Percentiles rank a stretch among this genome's conserved stretches.
Evolutionary conservation across 1,284 basidiomycete genomes (phyloP).

Genomic region (Mrakiaceae sp.): DNA sequence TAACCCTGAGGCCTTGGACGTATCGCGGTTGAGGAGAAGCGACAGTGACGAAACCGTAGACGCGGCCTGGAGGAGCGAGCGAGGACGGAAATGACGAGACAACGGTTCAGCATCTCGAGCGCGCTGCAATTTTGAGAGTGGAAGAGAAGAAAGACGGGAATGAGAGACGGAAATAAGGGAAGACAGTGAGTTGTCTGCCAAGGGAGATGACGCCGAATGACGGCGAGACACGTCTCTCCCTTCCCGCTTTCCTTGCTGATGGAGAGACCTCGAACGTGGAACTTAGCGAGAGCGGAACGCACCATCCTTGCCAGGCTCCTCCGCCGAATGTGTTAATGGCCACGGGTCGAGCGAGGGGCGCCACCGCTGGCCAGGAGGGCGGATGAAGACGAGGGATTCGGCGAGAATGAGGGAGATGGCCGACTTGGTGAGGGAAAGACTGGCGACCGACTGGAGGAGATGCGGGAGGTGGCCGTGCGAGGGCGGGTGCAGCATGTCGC

Average conservation of each 20-base stretch:
- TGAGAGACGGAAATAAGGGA: no score
- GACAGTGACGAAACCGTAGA: constrained; percentile 3
- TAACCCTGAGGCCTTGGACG: not conserved
- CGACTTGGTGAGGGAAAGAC: not conserved
- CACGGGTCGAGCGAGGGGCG: no score
- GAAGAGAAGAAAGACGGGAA: no score
- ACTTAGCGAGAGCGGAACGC: not conserved
- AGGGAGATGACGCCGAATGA: no score
- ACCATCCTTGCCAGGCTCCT: not conserved
- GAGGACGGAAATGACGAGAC: not conserved
- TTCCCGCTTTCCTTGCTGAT: no score
- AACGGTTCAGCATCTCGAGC: no score
- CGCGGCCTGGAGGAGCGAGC: not conserved
- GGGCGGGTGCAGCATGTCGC: no score
- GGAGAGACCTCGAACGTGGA: not conserved
- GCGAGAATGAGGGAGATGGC: not conserved
- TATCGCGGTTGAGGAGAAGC: not conserved
- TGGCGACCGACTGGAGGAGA: not conserved
- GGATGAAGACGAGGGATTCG: not conserved
- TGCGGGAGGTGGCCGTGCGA: not conserved
- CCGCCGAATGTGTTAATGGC: no score
- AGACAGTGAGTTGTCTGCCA: no score
- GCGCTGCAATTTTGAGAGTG: no score
- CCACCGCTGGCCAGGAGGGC: not conserved
- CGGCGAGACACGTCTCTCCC: no score